phyloP scores from a whole-genome alignment of 106 monocot species.

The Dendrobium officinale region DNA sequence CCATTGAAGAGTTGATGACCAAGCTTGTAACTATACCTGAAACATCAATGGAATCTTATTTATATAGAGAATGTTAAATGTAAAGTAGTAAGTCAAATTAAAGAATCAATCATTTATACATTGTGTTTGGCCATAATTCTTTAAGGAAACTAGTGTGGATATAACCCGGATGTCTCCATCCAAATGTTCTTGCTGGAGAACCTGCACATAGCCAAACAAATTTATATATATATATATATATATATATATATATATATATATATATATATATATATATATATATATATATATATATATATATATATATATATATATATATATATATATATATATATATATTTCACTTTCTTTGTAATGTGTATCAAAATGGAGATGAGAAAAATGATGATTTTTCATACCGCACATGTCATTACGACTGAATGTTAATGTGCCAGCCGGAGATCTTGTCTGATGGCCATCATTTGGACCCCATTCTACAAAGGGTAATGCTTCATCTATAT shows the following conservation, averaged over 20 bases:
- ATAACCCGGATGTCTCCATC: conserved; percentile 96
- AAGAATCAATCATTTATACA: conserved; percentile 24
- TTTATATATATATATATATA: neutral
- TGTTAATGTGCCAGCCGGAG: conserved; percentile 85
- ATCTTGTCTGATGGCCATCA: conserved; percentile 32
- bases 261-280: neutral
- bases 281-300: neutral
- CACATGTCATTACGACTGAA: conserved; percentile 75
- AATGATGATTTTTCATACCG: conserved; percentile 33
- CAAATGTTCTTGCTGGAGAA: conserved; percentile 83
- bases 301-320: neutral
- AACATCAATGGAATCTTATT: neutral
- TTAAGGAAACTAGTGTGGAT: conserved; percentile 87
- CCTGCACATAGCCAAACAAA: conserved; percentile 26
- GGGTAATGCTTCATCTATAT: conserved; percentile 66
- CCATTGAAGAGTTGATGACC: conserved; percentile 65
- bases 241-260: neutral
- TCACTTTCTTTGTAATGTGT: neutral
- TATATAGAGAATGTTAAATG: neutral
- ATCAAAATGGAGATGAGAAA: neutral
- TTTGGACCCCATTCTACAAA: conserved; percentile 90
- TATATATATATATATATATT: neutral
- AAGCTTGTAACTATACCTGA: conserved; percentile 81
- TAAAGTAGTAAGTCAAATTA: neutral
- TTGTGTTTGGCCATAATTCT: conserved; percentile 82